A percentile compares a stretch with the other conserved stretches of the same genome.
These are phyloP conservation scores for Leucocoprinus leucothites DNA, from an alignment of 768 basidiomycete genomes.

Conservation along the genomic window DNA sequence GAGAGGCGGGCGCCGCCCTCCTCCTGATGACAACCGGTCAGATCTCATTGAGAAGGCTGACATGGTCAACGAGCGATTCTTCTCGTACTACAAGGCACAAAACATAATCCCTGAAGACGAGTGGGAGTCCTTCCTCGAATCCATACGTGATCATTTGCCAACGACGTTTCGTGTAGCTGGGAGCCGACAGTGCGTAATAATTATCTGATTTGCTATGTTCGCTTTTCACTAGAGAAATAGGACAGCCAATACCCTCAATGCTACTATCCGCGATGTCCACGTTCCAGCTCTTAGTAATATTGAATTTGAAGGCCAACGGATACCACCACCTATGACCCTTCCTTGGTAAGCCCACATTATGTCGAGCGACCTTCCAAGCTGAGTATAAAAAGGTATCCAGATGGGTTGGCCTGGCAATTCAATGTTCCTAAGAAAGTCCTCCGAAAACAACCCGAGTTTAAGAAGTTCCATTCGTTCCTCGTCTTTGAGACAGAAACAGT, in stretches of 20 bases:
- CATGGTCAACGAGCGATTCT: conserved; percentile 71
- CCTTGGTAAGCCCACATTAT: conserved; percentile 59
- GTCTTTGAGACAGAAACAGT: conserved; percentile 98
- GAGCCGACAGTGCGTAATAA: conserved; percentile 64
- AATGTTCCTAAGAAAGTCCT: conserved; percentile 87
- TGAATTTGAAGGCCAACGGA: conserved; percentile 68
- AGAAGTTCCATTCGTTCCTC: conserved; percentile 92
- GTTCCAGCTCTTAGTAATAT: conserved; percentile 74
- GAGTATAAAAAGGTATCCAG: conserved; percentile 72
- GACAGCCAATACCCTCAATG: conserved; percentile 71
- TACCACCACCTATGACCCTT: conserved; percentile 80
- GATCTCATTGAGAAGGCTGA: conserved; percentile 54
- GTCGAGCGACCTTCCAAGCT: not conserved
- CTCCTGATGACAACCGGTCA: conserved; percentile 32
- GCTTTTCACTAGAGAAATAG: conserved; percentile 28
- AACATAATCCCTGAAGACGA: conserved; percentile 73
- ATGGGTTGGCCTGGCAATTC: conserved; percentile 94
- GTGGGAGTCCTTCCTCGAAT: conserved; percentile 70
- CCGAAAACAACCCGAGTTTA: conserved; percentile 86
- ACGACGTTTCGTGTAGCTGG: conserved; percentile 94
- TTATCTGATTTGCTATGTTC: conserved; percentile 1
- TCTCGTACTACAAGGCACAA: conserved; percentile 72
- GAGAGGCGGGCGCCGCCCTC: conserved; percentile 12
- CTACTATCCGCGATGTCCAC: conserved; percentile 72
- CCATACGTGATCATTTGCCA: conserved; percentile 71